Evolutionary conservation across 768 basidiomycete species (phyloP), one percentile per base, ranked within the genome.

Genomic region (Mycena epipterygia): DNA sequence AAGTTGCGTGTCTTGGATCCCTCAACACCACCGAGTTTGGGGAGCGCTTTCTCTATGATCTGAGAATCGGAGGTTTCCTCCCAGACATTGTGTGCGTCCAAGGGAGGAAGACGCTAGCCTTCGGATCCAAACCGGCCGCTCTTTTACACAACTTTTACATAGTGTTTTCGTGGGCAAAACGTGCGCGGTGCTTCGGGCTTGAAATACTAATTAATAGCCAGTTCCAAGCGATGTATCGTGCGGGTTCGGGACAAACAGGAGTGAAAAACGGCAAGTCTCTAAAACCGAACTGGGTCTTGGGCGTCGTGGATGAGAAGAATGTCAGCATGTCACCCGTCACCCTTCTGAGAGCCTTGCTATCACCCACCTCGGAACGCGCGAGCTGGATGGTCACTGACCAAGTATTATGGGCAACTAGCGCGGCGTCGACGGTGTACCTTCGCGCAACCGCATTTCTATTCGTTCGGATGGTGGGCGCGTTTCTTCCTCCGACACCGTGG

Each of bases 361-460:
- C 16, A n/a, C 21, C 21, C 25, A 49, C 48, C 30, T n/a, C n/a
- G n/a, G n/a, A n/a, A n/a, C n/a, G n/a, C n/a, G n/a, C n/a, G n/a
- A n/a, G n/a, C n/a, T n/a, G n/a, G n/a, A 49, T 62, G 60, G 13
- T 23, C n/a, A 0, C n/a, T 25, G 46, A 62, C n/a, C n/a, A 51
- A 37, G 46, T 25, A 29, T 29, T 62, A 19, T 51, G 60, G 60
- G 25, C n/a, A 6, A 62, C 35, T 23, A 35, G 48, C 48, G 60
- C 60, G 16, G 32, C n/a, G 32, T 62, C 48, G 33, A 37, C 60
- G 35, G 25, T 62, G 32, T 49, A 49, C 35, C 60, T 62, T 48
- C 60, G 60, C 23, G 60, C 48, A 33, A 62, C 60, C 33, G 60
- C 60, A 32, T 62, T 62, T 17, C 48, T 49, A 14, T 62, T 62